phyloP scores from a whole-genome alignment of 1,284 basidiomycete species.

The Cutaneotrichosporon sp. region DNA sequence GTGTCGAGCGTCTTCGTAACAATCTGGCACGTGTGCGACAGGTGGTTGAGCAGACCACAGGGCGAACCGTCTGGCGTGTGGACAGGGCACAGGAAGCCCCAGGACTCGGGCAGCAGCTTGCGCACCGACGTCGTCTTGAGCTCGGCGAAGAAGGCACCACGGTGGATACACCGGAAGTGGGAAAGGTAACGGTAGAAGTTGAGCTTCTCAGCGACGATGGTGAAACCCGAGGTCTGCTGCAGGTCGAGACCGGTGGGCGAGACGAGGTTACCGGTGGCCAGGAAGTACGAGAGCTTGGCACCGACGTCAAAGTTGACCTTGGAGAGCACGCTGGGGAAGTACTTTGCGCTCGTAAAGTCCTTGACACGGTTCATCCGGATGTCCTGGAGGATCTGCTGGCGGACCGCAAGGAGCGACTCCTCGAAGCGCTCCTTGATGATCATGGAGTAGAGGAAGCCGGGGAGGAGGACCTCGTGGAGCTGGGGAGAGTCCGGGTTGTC shows the following conservation, averaged over 20 bases:
- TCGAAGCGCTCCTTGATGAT: conserved; percentile 98
- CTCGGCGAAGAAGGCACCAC: conserved; percentile 99
- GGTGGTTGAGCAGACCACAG: conserved; percentile 96
- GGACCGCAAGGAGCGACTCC: conserved; percentile 78
- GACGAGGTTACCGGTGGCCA: conserved; percentile 95
- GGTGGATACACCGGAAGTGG: conserved; percentile 98
- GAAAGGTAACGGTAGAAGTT: conserved; percentile 99
- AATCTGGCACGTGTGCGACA: conserved; percentile 91
- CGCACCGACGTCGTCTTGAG: conserved; percentile 98
- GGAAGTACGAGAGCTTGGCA: conserved; percentile 85
- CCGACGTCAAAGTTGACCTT: conserved; percentile 93
- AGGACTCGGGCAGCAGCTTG: conserved; percentile 95
- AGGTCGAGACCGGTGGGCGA: conserved; percentile 95
- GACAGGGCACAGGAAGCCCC: conserved; percentile 99
- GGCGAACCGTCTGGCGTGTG: conserved; percentile 99
- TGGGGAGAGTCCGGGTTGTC: conserved; percentile 99
- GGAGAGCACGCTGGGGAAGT: conserved; percentile 74
- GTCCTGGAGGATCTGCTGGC: conserved; percentile 72
- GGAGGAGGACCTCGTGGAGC: conserved; percentile 95
- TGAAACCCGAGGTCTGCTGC: conserved; percentile 96
- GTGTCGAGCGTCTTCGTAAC: conserved; percentile 77
- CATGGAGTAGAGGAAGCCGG: conserved; percentile 91
- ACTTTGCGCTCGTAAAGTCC: conserved; percentile 87
- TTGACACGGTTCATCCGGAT: conserved; percentile 69
- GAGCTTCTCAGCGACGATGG: conserved; percentile 97